A percentile compares a stretch with the other conserved stretches of the same genome.
phyloP scores from a whole-genome alignment of 2,329 filamentous ascomycete genomes.

The Sporothrix phasma region DNA sequence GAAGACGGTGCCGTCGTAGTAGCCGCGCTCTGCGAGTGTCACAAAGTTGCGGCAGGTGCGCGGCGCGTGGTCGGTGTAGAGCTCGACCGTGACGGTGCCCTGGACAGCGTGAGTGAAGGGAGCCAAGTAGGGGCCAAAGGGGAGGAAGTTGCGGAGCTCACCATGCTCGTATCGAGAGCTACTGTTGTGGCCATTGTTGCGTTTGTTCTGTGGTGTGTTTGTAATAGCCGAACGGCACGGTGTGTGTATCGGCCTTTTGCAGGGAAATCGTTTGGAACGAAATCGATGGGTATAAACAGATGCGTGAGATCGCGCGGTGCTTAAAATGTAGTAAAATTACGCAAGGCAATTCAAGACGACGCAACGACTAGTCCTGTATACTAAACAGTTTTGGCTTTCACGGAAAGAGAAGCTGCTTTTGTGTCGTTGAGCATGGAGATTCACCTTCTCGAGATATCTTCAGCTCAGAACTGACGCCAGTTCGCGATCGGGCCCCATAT shows the following conservation, averaged over 20 bases:
- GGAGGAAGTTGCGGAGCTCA: constrained; percentile 28
- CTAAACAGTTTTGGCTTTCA: no score
- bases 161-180: constrained; percentile 77
- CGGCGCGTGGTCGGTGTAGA: constrained; percentile 82
- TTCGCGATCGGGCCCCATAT: no score
- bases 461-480: no score
- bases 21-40: constrained; percentile 68
- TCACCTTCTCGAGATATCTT: no score
- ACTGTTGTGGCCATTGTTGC: constrained; percentile 64
- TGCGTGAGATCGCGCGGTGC: not conserved
- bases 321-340: no score
- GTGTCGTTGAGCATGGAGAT: no score
- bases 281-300: not conserved
- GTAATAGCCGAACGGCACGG: no score
- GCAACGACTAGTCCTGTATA: no score
- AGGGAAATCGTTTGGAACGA: not conserved
- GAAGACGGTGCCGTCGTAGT: constrained; percentile 80
- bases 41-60: constrained; percentile 83
- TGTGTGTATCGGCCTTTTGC: not conserved
- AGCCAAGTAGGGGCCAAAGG: not conserved
- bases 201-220: not conserved
- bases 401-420: no score
- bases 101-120: constrained; percentile 27
- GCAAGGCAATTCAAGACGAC: no score
- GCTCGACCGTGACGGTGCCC: constrained; percentile 78